Evolutionary conservation across 2,329 filamentous ascomycete genomes (phyloP), one percentile per base, ranked within the genome.

Genomic region (Cladophialophora yegresii): DNA sequence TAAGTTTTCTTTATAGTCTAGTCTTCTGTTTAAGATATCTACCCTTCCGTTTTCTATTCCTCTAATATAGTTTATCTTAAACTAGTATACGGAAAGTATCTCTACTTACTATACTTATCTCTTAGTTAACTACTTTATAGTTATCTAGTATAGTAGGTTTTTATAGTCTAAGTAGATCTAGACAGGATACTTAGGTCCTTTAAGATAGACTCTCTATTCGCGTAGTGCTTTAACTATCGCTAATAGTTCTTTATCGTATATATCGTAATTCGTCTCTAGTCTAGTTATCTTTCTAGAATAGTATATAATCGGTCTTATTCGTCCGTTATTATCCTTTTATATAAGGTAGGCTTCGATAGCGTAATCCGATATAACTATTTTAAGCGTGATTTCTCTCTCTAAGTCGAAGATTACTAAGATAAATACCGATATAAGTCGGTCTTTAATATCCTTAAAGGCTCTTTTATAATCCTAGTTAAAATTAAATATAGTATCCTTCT

Each of bases 221-320:
- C 54, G 45, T 26, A 71, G 51, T 16, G 22, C 32, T 60, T 60
- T 36, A 0, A 72, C 26, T 32, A 71, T 65, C 20, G 33, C 45
- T 26, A 72, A 43, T 45, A 72, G 40, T 59, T 72, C 60, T 47
- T 70, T 67, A 66, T 72, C 33, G 20, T 68, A 57, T 9, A 57
- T 57, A 57, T 57, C n/a, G 16, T 57, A 57, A n/a, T 57, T 57
- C 5, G 23, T 12, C 9, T 57, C 32, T 10, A 16, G 22, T 45
- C 7, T 4, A 10, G 10, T 57, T 28, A 57, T 4, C 2, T 47
- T 43, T 30, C 36, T 30, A 13, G 22, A 57, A 12, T 23, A 57
- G 63, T 36, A 67, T 67, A 10, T 64, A 13, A 43, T 62, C 33
- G 22, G 50, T 58, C 62, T 63, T 58, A 6, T 40, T 45, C 33